A percentile compares a stretch with the other conserved stretches of the same genome.
Evolutionary conservation across 139 green algal species (phyloP).

Genomic region (Closterium sp.): DNA sequence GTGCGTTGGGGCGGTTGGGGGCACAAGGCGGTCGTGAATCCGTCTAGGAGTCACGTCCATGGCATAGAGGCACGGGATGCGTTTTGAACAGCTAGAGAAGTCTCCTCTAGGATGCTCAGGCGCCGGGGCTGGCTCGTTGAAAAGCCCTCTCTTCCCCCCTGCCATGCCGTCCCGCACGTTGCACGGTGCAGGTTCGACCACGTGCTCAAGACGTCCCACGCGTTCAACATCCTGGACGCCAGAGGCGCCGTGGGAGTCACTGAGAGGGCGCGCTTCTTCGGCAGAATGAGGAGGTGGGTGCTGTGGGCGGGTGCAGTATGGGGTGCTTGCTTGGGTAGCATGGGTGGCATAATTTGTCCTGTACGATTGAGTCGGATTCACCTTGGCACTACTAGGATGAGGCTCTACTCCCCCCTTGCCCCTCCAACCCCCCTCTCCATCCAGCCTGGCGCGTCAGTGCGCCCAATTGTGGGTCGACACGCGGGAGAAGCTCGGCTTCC

Average conservation of each 20-base stretch:
- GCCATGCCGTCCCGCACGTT: no score
- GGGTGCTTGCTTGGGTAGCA: no score
- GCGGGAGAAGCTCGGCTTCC: constrained; percentile 86
- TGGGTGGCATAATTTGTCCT: no score
- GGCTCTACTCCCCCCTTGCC: neutral
- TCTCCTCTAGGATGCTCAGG: no score
- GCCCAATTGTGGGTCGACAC: constrained; percentile 80
- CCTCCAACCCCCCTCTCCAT: constrained; percentile 3
- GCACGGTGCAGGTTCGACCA: constrained; percentile 86
- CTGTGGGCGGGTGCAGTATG: neutral
- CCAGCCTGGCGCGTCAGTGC: constrained; percentile 54
- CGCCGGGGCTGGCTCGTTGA: no score
- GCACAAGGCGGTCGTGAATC: no score
- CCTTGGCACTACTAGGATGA: no score
- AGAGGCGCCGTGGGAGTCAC: constrained; percentile 85
- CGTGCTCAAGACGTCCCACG: constrained; percentile 94
- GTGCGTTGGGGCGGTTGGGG: neutral
- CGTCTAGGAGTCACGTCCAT: no score
- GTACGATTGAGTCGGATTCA: no score
- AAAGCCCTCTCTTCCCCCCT: no score
- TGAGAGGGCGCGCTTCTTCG: constrained; percentile 92
- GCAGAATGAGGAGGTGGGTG: constrained; percentile 70
- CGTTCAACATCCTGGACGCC: constrained; percentile 98
- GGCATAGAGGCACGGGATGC: no score
- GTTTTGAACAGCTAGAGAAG: no score